Percentiles rank a stretch among this genome's conserved stretches.
phyloP scores from a whole-genome alignment of 805 yeast species.

The Starmerella gropengiesseri region DNA sequence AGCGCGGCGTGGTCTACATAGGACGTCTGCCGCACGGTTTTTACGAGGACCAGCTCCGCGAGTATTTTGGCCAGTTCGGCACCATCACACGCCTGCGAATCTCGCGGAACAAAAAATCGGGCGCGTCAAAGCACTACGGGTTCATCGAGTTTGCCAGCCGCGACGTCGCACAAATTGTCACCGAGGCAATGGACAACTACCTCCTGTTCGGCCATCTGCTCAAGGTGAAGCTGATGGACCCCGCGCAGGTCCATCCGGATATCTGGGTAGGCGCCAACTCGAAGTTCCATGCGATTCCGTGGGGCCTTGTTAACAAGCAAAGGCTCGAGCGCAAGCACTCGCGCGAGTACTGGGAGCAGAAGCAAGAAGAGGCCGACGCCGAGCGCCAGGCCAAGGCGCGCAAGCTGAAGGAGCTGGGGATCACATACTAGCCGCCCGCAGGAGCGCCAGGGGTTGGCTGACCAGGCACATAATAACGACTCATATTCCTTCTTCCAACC shows the following conservation, averaged over 20 bases:
- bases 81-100: conserved; percentile 64
- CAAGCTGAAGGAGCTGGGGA: conserved; percentile 46
- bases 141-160: conserved; percentile 68
- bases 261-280: conserved; percentile 48
- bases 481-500: too few relatives aligned
- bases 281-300: conserved; percentile 48
- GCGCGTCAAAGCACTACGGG: conserved; percentile 83
- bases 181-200: conserved; percentile 93
- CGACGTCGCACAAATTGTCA: conserved; percentile 78
- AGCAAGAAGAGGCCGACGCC: conserved; percentile 38
- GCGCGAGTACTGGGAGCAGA: conserved; percentile 44
- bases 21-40: conserved; percentile 92
- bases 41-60: conserved; percentile 58
- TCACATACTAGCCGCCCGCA: conserved; percentile 34
- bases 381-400: conserved; percentile 38
- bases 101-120: conserved; percentile 82
- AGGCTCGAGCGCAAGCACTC: conserved; percentile 49
- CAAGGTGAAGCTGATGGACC: conserved; percentile 50
- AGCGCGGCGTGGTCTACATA: conserved; percentile 64
- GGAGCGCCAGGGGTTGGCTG: background rate
- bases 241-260: conserved; percentile 34
- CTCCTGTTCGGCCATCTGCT: conserved; percentile 77
- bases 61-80: conserved; percentile 87
- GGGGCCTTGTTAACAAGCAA: conserved; percentile 43
- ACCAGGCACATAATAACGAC: background rate